Conservation (phyloP, 2,329 filamentous ascomycete genomes). For the Fusarium longipes region DNA sequence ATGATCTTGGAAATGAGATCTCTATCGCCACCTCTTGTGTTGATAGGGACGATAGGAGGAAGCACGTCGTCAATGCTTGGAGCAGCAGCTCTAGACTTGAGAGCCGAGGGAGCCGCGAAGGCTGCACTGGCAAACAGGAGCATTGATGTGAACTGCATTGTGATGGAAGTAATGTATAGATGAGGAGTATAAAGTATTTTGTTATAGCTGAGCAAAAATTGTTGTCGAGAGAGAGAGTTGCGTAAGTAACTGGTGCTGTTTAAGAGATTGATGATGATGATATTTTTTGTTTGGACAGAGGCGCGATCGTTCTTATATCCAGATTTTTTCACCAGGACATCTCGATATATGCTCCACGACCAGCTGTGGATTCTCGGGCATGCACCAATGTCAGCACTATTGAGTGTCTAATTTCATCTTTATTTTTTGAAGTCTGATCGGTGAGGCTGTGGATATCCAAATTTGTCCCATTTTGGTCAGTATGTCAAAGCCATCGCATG, state of each 20-base stretch:
- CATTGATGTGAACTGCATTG: constrained; percentile 1
- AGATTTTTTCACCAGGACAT: background rate
- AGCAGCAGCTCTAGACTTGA: constrained; percentile 2
- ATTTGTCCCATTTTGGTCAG: background rate
- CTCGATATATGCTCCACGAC: background rate
- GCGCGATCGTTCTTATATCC: background rate
- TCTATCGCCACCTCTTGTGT: constrained; percentile 32
- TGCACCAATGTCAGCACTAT: constrained; percentile 1
- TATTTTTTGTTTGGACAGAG: background rate
- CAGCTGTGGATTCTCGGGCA: background rate
- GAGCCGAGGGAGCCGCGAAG: constrained; percentile 13
- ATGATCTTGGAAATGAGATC: constrained; percentile 48
- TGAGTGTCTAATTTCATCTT: background rate
- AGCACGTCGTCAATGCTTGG: constrained; percentile 21
- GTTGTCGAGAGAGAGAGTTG: background rate
- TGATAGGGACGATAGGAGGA: constrained; percentile 22
- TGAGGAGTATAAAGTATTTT: background rate
- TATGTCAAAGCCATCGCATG: background rate
- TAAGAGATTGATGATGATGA: background rate
- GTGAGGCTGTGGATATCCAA: background rate
- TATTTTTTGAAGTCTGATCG: background rate
- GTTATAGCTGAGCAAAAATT: background rate
- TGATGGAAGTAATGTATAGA: accelerated
- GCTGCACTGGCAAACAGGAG: constrained; percentile 8
- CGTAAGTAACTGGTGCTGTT: background rate